Base-by-base conservation (phyloP, 1,284 basidiomycete species). In the Ganoderma meredithae region DNA sequence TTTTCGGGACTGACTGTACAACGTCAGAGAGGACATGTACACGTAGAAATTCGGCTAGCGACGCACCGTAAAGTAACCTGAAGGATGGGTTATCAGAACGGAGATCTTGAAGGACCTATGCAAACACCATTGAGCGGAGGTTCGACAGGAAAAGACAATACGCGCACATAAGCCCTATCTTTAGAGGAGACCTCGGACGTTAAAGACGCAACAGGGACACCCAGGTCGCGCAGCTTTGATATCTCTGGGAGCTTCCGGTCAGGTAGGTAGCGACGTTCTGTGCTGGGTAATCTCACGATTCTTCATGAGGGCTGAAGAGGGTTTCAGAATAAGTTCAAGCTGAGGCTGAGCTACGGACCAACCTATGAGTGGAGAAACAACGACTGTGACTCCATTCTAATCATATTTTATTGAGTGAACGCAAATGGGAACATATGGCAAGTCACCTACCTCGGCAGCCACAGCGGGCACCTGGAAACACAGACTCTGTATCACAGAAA, bases 391-490 rank as follows among this genome's bases (percentile, higher is more conserved):
- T 1, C 95, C 94, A 64, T 84, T 83, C 86, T 92, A 17, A 22
- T 31, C 27, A 55, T 25, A 12, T 25, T 1, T 1, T 62, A 22
- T 44, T 39, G 36, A 39, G 10, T 39, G 10, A 39, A 10, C 43
- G 31, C 22, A 40, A 66, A 63, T 49, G 39, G 9, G 55, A 61
- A 52, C 56, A 62, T 47, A 31, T 55, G 1, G 55, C 7, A 17
- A 7, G 52, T 56, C n/a, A 64, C 77, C 41, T 71, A 90, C 90
- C 63, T 88, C 83, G 56, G 86, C 87, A 1, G 90, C 89, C 22
- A 93, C 81, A 0, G 95, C 95, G 36, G 95, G 95, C 12, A 96
- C 83, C 79, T 96, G 95, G 75, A 96, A 97, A 79, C 95, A 97
- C 4, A 96, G 76, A 71, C 94, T 93, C 91, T 91, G 60, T 10